Evolutionary conservation across 148 eudicot species (phyloP).

Genomic region (Rhododendron williamsianum): DNA sequence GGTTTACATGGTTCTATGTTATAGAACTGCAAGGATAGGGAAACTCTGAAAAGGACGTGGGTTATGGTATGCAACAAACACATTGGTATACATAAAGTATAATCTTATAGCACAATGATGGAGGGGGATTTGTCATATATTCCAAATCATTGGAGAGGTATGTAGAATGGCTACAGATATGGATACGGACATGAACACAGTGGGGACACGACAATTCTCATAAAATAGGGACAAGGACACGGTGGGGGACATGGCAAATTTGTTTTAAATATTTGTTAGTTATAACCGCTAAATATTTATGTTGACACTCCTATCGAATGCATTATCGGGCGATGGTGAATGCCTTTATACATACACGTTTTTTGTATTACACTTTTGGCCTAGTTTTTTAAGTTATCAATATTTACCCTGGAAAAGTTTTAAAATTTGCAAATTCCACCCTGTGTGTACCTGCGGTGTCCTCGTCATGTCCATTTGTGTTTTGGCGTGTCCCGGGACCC

Average conservation of each 20-base stretch:
- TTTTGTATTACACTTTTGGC: not conserved
- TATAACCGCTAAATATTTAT: not conserved
- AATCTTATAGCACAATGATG: not conserved
- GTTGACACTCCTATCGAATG: not conserved
- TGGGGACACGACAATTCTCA: not conserved
- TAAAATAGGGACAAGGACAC: not conserved
- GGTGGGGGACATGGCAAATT: not conserved
- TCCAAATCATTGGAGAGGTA: not conserved
- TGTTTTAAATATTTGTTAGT: not conserved
- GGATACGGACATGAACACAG: not conserved
- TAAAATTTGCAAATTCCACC: not conserved
- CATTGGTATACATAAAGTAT: not conserved
- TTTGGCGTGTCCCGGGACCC: not conserved
- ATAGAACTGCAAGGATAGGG: not conserved
- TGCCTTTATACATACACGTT: not conserved
- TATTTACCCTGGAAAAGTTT: not conserved
- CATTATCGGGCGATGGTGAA: not conserved
- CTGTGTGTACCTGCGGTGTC: not conserved
- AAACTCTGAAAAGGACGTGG: conserved; percentile 1
- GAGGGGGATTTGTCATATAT: not conserved
- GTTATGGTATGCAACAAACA: not conserved
- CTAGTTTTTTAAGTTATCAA: too few relatives aligned
- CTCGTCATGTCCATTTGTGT: not conserved
- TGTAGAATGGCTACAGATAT: not conserved
- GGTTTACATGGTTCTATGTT: not conserved